A percentile compares a stretch with the other conserved stretches of the same genome.
Evolutionary conservation across 805 yeast species (phyloP).

Genomic region (Candida ipomoeae): DNA sequence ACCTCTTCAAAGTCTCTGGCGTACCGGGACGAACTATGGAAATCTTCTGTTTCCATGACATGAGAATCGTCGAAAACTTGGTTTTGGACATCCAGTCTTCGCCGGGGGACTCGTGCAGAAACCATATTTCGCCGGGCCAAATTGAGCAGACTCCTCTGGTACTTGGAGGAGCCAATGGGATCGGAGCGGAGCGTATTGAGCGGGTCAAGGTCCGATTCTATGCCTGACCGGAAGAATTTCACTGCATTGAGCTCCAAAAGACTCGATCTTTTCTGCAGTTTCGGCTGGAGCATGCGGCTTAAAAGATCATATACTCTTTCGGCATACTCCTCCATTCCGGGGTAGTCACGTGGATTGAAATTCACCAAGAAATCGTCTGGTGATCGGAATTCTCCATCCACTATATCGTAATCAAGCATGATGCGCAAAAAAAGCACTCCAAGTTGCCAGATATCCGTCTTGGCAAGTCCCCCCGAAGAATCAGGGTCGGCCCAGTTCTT

Average conservation of each 20-base stretch:
- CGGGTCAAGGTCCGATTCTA: slow-evolving; percentile 6
- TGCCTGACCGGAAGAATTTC: slow-evolving; percentile 73
- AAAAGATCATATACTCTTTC: slow-evolving; percentile 65
- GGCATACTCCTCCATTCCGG: slow-evolving; percentile 64
- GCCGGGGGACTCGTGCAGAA: slow-evolving; percentile 6
- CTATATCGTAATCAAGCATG: slow-evolving; percentile 48
- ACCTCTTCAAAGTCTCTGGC: slow-evolving; percentile 93
- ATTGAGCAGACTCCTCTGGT: slow-evolving; percentile 10
- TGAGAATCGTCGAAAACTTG: neutral
- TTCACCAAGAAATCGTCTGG: slow-evolving; percentile 36
- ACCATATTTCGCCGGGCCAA: slow-evolving; percentile 11
- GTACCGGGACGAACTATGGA: slow-evolving; percentile 47
- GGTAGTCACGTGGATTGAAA: slow-evolving; percentile 31
- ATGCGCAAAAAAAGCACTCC: slow-evolving; percentile 63
- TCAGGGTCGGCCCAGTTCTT: slow-evolving; percentile 81
- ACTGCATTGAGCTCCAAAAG: slow-evolving; percentile 83
- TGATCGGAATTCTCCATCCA: slow-evolving; percentile 55
- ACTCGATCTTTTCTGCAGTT: slow-evolving; percentile 68
- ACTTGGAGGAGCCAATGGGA: slow-evolving; percentile 13
- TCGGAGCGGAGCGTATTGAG: neutral
- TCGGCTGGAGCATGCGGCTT: slow-evolving; percentile 56
- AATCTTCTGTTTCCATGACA: neutral
- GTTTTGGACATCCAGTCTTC: slow-evolving; percentile 14
- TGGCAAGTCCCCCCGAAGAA: slow-evolving; percentile 45
- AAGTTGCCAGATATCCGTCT: slow-evolving; percentile 91